Evolutionary conservation across 805 yeast species (phyloP), one percentile per base, ranked within the genome.

Genomic region (Teunomyces pallodes): DNA sequence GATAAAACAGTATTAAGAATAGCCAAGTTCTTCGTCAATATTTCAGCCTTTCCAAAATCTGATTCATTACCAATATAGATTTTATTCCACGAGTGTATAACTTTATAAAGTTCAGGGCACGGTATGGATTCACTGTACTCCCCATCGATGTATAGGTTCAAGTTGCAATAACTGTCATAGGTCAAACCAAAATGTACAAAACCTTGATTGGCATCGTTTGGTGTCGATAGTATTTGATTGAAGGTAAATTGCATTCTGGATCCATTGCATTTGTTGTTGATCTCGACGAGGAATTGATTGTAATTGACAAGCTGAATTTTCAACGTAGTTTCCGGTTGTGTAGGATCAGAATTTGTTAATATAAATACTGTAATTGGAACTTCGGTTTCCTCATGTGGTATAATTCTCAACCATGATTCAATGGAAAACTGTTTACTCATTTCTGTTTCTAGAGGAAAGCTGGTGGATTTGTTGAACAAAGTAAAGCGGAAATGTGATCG

Each of bases 121-220:
- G 76, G 76, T 13, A 71, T 69, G 12, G 70, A 67, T 48, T 74
- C 76, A 32, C 70, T 65, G 46, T 74, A 75, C 33, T 78, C 77
- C 0, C 84, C 83, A 53, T 81, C 75, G 10, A 81, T 60, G 55
- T 59, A 79, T 5, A 81, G 58, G 50, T 73, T 77, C 27, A 79
- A 61, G 49, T 70, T 72, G 26, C 61, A 56, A 51, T 60, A 64
- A 9, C 50, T 52, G 49, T 74, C 77, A 51, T 65, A 73, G 1
- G 75, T 72, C 31, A 73, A 56, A 7, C 60, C 67, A 20, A 74
- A 59, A 42, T 68, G 72, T 4, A 65, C 50, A 57, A 59, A 54
- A 48, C 65, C 61, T 55, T 54, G 54, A 17, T 46, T 50, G 13
- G 42, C 16, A 12, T 47, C 45, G 16, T 57, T 57, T 17, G 53